phyloP scores from a whole-genome alignment of 139 green algal genomes.

The Marvania coccoides region DNA sequence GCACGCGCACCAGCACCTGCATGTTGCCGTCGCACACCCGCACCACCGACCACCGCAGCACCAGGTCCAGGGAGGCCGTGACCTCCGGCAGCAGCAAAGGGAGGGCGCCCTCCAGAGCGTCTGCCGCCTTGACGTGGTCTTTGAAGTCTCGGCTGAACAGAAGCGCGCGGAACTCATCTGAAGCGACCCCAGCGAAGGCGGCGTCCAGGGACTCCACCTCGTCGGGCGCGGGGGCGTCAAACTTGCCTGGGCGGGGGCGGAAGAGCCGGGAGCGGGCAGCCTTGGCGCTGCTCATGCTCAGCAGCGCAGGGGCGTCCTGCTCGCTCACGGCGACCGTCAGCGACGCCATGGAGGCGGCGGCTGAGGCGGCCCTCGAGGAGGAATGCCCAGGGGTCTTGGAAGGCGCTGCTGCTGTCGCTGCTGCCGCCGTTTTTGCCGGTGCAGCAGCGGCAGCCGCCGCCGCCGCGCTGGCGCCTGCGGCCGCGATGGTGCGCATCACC shows the following conservation, averaged over 20 bases:
- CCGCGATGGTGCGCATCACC: background rate
- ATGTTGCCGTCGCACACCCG: conserved; percentile 80
- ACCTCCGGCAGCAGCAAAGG: conserved; percentile 12
- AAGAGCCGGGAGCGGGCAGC: conserved; percentile 18
- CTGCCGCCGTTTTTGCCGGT: background rate
- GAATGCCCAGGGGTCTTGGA: too few relatives aligned
- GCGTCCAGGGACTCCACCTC: conserved; percentile 54
- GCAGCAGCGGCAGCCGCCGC: background rate
- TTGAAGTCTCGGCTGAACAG: conserved; percentile 67
- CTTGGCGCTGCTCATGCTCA: background rate
- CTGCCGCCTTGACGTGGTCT: conserved; percentile 68
- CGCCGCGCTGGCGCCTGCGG: background rate
- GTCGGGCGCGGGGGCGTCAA: conserved; percentile 56
- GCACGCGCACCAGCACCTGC: conserved; percentile 52
- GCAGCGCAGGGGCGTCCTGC: background rate
- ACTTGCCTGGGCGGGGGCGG: conserved; percentile 51
- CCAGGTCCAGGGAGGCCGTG: conserved; percentile 52
- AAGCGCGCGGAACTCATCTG: conserved; percentile 11
- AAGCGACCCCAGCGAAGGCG: conserved; percentile 47
- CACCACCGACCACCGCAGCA: conserved; percentile 76
- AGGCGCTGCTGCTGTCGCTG: background rate
- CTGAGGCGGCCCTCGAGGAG: too few relatives aligned
- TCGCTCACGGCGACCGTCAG: background rate
- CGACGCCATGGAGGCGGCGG: background rate
- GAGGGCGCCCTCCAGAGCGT: conserved; percentile 29